phyloP scores from a whole-genome alignment of 805 yeast genomes.

The Ogataea kodamae region DNA sequence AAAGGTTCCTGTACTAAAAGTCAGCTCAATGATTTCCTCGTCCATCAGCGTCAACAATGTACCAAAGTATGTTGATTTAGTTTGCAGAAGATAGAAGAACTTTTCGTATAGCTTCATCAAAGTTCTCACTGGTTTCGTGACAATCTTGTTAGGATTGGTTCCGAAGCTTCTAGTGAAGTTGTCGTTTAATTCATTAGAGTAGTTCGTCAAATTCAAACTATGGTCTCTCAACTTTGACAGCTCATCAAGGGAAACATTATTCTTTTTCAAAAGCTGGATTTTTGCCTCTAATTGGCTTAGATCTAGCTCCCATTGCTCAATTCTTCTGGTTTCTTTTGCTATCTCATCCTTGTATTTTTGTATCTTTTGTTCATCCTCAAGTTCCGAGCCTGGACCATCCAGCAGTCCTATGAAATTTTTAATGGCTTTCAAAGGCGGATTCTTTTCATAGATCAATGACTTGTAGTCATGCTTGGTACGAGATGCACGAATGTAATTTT shows the following conservation, averaged over 20 bases:
- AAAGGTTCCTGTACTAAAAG: slow-evolving; percentile 26
- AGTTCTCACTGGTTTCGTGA: slow-evolving; percentile 41
- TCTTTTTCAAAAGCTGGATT: slow-evolving; percentile 71
- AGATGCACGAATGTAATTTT: slow-evolving; percentile 66
- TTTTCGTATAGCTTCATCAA: slow-evolving; percentile 71
- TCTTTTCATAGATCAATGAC: slow-evolving; percentile 60
- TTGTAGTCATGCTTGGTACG: slow-evolving; percentile 71
- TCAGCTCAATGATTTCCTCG: slow-evolving; percentile 16
- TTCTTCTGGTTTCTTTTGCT: slow-evolving; percentile 62
- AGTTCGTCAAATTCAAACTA: slow-evolving; percentile 27
- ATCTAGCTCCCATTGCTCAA: slow-evolving; percentile 68
- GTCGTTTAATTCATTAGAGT: slow-evolving; percentile 26
- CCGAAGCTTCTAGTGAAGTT: slow-evolving; percentile 22
- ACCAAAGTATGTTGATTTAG: slow-evolving; percentile 71
- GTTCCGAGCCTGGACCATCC: slow-evolving; percentile 59
- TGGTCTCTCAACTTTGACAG: slow-evolving; percentile 41
- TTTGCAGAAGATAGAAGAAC: slow-evolving; percentile 76
- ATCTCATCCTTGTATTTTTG: slow-evolving; percentile 67
- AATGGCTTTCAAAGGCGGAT: slow-evolving; percentile 77
- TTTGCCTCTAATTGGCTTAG: slow-evolving; percentile 77
- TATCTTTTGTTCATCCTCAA: slow-evolving; percentile 67
- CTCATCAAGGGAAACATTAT: slow-evolving; percentile 75
- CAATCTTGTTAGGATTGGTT: slow-evolving; percentile 16
- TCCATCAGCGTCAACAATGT: slow-evolving; percentile 42
- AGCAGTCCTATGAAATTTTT: slow-evolving; percentile 72